These are phyloP conservation scores for Orobanche coerulescens DNA, from an alignment of 257 asterid species.

Conservation along the genomic window DNA sequence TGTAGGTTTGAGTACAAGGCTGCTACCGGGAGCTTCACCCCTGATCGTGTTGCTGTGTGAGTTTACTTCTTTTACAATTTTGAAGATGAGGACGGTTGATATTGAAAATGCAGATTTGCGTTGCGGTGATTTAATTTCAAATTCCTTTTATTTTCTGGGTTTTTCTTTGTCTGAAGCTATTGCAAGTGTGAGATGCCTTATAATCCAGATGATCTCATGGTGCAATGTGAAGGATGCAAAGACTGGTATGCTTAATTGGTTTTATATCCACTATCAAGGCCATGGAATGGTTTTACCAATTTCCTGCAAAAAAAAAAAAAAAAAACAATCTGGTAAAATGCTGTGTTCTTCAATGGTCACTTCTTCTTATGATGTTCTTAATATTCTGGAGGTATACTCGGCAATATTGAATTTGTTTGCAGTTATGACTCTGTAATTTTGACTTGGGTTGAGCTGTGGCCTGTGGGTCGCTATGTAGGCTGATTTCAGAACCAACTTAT, in stretches of 20 bases:
- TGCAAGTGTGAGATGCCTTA: slow-evolving; percentile 5
- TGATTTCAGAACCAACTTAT: neutral
- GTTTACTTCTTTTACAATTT: slow-evolving; percentile 19
- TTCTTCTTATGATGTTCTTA: neutral
- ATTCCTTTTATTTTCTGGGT: neutral
- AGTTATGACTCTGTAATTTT: neutral
- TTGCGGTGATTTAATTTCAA: neutral
- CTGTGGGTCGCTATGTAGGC: neutral
- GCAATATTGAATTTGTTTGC: neutral
- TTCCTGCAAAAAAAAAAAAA: too few relatives aligned
- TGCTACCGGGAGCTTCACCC: slow-evolving; percentile 83
- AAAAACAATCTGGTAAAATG: neutral
- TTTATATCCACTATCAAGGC: neutral
- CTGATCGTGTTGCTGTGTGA: slow-evolving; percentile 92
- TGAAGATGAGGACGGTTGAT: neutral
- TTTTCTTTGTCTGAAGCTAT: neutral
- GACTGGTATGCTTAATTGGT: neutral
- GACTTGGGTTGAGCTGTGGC: too few relatives aligned
- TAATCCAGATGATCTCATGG: slow-evolving; percentile 8
- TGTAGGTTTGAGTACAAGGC: slow-evolving; percentile 86
- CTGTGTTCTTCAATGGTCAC: neutral
- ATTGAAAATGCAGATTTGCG: neutral
- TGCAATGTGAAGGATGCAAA: slow-evolving; percentile 1
- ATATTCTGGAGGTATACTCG: neutral
- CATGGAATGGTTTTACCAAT: neutral